phyloP scores from a whole-genome alignment of 768 basidiomycete species.

The Xerocomellus amylosporus region DNA sequence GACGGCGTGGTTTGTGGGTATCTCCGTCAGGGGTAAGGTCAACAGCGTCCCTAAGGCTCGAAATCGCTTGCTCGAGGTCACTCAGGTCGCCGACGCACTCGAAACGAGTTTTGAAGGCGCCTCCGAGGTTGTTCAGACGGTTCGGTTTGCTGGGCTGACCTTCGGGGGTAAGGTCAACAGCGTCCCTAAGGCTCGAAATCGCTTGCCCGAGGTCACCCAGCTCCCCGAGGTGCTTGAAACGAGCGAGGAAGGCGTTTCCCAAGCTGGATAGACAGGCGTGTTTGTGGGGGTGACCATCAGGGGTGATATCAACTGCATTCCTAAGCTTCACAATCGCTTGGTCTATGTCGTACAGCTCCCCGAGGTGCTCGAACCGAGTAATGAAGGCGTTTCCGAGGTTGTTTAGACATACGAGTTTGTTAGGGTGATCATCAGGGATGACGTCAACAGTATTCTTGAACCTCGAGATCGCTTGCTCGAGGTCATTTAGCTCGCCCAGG shows the following conservation, averaged over 20 bases:
- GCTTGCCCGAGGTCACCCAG: not conserved
- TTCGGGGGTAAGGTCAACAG: not conserved
- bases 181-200: not conserved
- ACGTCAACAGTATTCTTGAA: not conserved
- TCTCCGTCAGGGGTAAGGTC: not conserved
- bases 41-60: not conserved
- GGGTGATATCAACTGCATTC: not conserved
- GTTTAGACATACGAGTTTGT: not conserved
- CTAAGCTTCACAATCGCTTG: not conserved
- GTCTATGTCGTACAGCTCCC: not conserved
- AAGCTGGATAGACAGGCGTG: not conserved
- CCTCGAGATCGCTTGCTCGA: not conserved
- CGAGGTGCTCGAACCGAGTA: not conserved
- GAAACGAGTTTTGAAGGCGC: not conserved
- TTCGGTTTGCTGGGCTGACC: not conserved
- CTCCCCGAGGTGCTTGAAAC: not conserved
- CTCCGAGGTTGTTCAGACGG: not conserved
- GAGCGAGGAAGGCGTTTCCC: not conserved
- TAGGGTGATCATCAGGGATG: not conserved
- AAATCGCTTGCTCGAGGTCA: slow-evolving; percentile 1
- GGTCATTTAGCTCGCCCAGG: not conserved
- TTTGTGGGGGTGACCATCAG: not conserved
- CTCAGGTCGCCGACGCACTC: not conserved
- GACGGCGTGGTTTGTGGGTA: no score
- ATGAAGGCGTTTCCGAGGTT: not conserved